Percentiles rank a stretch among this genome's conserved stretches.
Conservation (phyloP, 2,329 filamentous ascomycete species). For the Aspergillus ustus region DNA sequence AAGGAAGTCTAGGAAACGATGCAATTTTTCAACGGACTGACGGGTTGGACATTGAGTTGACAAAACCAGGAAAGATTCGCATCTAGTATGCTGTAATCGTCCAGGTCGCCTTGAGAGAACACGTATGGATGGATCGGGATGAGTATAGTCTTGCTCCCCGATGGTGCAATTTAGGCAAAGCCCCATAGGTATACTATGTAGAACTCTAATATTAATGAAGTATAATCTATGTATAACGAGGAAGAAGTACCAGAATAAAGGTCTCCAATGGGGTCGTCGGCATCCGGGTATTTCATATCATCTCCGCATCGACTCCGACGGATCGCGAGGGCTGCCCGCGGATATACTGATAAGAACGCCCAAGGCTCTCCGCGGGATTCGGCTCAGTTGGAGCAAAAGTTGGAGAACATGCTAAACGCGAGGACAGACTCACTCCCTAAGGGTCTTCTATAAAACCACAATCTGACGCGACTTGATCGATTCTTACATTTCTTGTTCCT, state of each 20-base stretch:
- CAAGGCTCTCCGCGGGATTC: slow-evolving; percentile 16
- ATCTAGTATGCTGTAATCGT: not conserved
- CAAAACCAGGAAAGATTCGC: not conserved
- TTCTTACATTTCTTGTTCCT: not conserved
- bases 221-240: not conserved
- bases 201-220: not conserved
- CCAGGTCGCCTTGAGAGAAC: not conserved
- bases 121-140: not conserved
- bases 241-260: not conserved
- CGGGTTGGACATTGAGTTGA: not conserved
- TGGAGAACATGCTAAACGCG: not conserved
- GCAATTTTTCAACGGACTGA: not conserved
- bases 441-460: not conserved
- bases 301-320: slow-evolving; percentile 11
- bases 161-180: not conserved
- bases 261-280: slow-evolving; percentile 2
- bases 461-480: not conserved
- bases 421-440: not conserved
- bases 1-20: not conserved
- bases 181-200: not conserved
- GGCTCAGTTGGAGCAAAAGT: slow-evolving; percentile 16
- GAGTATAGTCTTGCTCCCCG: not conserved
- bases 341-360: slow-evolving; percentile 7
- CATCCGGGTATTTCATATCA: slow-evolving; percentile 17
- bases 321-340: slow-evolving; percentile 11